Evolutionary conservation across 2,329 filamentous ascomycete genomes (phyloP).

Genomic region (Arthroderma sp.): DNA sequence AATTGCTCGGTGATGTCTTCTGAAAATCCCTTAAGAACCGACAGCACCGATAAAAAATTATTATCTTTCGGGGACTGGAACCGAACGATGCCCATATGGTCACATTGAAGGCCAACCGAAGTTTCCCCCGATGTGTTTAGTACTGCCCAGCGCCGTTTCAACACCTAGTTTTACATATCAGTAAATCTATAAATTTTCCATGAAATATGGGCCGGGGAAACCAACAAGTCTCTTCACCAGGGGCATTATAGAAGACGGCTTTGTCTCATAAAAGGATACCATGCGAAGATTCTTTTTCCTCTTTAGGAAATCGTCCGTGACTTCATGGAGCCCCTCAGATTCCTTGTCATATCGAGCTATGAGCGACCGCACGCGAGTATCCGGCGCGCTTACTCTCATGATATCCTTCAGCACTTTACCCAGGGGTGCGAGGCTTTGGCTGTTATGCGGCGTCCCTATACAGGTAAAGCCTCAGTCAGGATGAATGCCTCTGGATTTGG

Average conservation of each 20-base stretch:
- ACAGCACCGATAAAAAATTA: background rate
- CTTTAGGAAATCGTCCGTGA: background rate
- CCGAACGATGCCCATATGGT: constrained; percentile 4
- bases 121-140: background rate
- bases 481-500: too few species aligned
- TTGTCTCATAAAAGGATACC: constrained; percentile 6
- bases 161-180: background rate
- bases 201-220: background rate
- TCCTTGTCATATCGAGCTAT: too few species aligned
- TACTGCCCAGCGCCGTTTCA: constrained; percentile 3
- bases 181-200: background rate
- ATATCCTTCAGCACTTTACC: too few species aligned
- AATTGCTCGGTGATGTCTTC: background rate
- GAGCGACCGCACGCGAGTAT: too few species aligned
- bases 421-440: too few species aligned
- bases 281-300: background rate
- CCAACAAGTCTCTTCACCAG: background rate
- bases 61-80: constrained; percentile 3
- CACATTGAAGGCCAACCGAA: constrained; percentile 1
- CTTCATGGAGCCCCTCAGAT: too few species aligned
- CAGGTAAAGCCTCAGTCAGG: too few species aligned
- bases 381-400: too few species aligned
- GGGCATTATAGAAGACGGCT: background rate
- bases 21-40: background rate
- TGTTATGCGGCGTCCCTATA: too few species aligned